A percentile compares a stretch with the other conserved stretches of the same genome.
phyloP scores from a whole-genome alignment of 495 filamentous ascomycete species.

The Podospora pseudopauciseta region DNA sequence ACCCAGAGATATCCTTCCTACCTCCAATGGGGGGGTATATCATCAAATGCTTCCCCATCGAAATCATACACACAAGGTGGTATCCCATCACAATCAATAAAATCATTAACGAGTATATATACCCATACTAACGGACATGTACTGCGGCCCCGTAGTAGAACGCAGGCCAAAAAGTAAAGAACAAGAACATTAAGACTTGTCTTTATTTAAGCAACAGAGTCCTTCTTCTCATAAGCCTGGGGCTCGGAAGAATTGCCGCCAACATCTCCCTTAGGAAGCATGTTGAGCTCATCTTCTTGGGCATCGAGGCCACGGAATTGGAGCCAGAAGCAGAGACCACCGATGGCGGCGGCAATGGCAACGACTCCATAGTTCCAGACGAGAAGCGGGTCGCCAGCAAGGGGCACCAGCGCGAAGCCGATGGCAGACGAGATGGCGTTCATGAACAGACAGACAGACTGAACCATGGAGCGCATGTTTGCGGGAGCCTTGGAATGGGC shows the following conservation, averaged over 20 bases:
- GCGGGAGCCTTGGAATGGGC: conserved; percentile 76
- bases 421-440: conserved; percentile 66
- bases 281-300: conserved; percentile 65
- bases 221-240: conserved; percentile 2
- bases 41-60: not conserved
- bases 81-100: not conserved
- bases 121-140: not conserved
- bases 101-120: not conserved
- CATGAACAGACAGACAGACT: conserved; percentile 64
- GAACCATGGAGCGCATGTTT: conserved; percentile 73
- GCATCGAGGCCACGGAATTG: conserved; percentile 56
- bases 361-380: conserved; percentile 60
- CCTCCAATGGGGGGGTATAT: not conserved
- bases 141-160: not conserved
- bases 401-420: conserved; percentile 61
- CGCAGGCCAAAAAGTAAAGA: not conserved
- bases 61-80: not conserved
- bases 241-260: conserved; percentile 2
- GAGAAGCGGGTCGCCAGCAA: conserved; percentile 66
- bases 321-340: conserved; percentile 60
- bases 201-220: not conserved
- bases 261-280: conserved; percentile 33
- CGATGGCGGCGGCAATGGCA: conserved; percentile 58
- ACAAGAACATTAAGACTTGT: not conserved
- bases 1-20: not conserved